Base-by-base conservation (phyloP, 441 rosid species). In the Adansonia madagascariensis region DNA sequence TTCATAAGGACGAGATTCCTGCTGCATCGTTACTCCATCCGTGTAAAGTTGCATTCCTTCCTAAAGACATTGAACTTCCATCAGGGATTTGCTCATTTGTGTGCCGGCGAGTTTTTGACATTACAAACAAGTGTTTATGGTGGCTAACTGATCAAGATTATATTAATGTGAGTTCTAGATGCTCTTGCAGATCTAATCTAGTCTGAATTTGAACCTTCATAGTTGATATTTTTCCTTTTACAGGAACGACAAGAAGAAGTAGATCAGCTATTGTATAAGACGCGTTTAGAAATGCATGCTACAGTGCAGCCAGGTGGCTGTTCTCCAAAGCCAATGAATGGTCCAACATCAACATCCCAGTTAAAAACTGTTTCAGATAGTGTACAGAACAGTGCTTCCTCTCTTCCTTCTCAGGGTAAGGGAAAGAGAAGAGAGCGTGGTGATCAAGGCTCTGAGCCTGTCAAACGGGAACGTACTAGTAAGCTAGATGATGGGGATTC, bases 61-160 rank as follows among this genome's bases (percentile, higher is more conserved):
- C 86, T 12, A 89, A 86, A 92, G 95, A 91, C 62, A 82, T 78
- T 84, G 91, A 90, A 81, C 91, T 95, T 85, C 93, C 94, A 5
- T 79, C 95, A 80, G 95, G 94, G 44, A 75, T 91, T 78, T 85
- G 83, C 81, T 95, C 95, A 0, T 93, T 92, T 82, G 94, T 93
- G 59, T 95, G 99, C 79, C 80, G 97, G 31, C 31, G 31, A 27
- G 31, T 27, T 27, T 27, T 92, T 73, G 99, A 94, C 82, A 89
- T 91, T 85, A 80, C 73, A 20, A 89, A 85, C 84, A 81, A 85
- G 84, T 79, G 92, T 82, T 82, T 93, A 84, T 91, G 97, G 97
- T 95, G 99, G 99, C 86, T 93, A 82, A 93, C 94, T 77, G 98
- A 95, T 85, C 89, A 89, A 87, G 91, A 93, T 78, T 91, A 90